Evolutionary conservation across 2,329 filamentous ascomycete genomes (phyloP), one percentile per base, ranked within the genome.

Genomic region (Colletotrichum sidae): DNA sequence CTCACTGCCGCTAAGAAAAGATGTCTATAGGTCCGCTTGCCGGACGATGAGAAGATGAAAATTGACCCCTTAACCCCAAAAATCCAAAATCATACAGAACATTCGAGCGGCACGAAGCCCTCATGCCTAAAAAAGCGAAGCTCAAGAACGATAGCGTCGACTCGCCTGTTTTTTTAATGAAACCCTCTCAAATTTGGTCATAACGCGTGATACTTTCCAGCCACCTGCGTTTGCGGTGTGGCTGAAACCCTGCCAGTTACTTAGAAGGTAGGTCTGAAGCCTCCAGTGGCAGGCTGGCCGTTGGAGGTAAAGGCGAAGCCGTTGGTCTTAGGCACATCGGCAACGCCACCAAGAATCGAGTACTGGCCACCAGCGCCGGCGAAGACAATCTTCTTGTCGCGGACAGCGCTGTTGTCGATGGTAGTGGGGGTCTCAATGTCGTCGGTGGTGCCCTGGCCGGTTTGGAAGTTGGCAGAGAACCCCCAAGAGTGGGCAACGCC

Each of bases 281-380:
- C 58, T 52, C 63, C 63, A 6, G 63, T 53, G 8, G 63, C 63
- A n/a, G 63, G 63, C 47, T 66, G 63, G 13, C 55, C 50, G 50
- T 58, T 58, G 4, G 45, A 41, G 5, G 61, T 58, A 33, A 70
- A 70, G 12, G 58, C 39, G 34, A 70, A 70, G 12, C 78, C 77
- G 47, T 79, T 80, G 45, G 70, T 68, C 61, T 70, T 69, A 53
- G 72, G 71, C 1, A 51, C 69, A 41, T 67, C 63, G 39, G 68
- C 73, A 33, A 74, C 74, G 57, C 84, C 84, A 9, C 84, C 82
- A n/a, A 92, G 71, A 33, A 92, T 79, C 1, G 89, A 91, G 76
- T 88, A 97, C 74, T 97, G 94, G 6, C 94, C 94, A 69, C 95
- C 94, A n/a, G 91, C 91, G 47, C 92, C 92, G n/a, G 92, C 92